These are phyloP conservation scores for Aureobasidium pullulans DNA, from an alignment of 2,329 filamentous ascomycete genomes.

Conservation along the genomic window DNA sequence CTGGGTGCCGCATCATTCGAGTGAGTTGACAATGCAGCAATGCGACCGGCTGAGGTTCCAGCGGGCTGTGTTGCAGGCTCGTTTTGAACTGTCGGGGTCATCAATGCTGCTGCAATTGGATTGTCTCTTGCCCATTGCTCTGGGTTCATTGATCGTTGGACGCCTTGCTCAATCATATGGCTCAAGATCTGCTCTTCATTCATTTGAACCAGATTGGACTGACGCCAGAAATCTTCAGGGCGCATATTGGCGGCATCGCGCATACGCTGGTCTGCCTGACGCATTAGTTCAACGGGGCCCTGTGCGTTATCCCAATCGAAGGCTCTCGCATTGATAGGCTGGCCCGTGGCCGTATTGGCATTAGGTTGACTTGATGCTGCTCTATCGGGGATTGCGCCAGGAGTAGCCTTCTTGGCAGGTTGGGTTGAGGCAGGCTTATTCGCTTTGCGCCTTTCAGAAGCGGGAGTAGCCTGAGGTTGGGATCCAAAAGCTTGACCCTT, in stretches of 20 bases:
- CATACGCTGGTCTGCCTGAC: neutral
- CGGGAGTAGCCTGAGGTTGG: neutral
- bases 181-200: slow-evolving; percentile 9
- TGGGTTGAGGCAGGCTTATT: neutral
- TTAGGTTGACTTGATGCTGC: neutral
- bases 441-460: neutral
- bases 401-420: neutral
- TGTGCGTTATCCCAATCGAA: slow-evolving; percentile 6
- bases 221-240: slow-evolving; percentile 2
- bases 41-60: neutral
- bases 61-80: neutral
- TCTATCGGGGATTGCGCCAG: neutral
- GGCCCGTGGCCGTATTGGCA: neutral
- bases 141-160: neutral
- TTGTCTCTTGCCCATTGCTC: neutral
- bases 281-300: neutral
- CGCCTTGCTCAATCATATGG: slow-evolving; percentile 9
- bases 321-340: neutral
- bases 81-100: neutral
- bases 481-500: neutral
- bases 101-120: neutral
- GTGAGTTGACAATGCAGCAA: no score
- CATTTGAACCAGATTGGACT: neutral
- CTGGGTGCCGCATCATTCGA: neutral
- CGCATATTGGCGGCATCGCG: slow-evolving; percentile 4